These are phyloP conservation scores for Sporothrix inflata DNA, from an alignment of 2,329 filamentous ascomycete genomes.

Conservation along the genomic window DNA sequence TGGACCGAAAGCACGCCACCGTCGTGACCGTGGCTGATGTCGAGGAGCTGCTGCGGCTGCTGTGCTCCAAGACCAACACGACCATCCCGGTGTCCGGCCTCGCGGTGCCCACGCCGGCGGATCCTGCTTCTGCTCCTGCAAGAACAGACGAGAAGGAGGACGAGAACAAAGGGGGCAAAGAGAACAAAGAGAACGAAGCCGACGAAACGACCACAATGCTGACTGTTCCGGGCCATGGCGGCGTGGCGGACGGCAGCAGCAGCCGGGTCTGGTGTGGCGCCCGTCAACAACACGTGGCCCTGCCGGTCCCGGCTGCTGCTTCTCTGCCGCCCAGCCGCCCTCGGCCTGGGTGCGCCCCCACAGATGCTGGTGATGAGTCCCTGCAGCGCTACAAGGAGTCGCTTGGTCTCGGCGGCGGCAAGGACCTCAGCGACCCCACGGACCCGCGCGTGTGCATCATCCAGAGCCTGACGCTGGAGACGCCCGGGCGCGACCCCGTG, in stretches of 20 bases:
- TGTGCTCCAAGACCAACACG: constrained; percentile 5
- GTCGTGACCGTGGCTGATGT: constrained; percentile 21
- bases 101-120: not conserved
- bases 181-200: too few species aligned
- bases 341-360: not conserved
- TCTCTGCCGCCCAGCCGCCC: too few species aligned
- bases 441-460: constrained; percentile 94
- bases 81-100: too few species aligned
- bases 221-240: not conserved
- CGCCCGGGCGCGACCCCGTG: constrained; percentile 79
- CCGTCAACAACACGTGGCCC: too few species aligned
- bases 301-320: too few species aligned
- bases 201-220: not conserved
- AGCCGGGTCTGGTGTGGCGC: too few species aligned
- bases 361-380: constrained; percentile 80
- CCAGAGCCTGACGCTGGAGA: constrained; percentile 84
- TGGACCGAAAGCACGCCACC: not conserved
- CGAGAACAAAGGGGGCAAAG: too few species aligned
- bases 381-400: constrained; percentile 98
- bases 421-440: constrained; percentile 72
- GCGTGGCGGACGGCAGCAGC: too few species aligned
- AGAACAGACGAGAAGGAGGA: too few species aligned
- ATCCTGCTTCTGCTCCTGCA: not conserved
- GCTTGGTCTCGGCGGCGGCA: constrained; percentile 79
- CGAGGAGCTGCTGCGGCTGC: constrained; percentile 26